phyloP scores from a whole-genome alignment of 192 early-diverging fungal species.

The Backusella liffmaniae region DNA sequence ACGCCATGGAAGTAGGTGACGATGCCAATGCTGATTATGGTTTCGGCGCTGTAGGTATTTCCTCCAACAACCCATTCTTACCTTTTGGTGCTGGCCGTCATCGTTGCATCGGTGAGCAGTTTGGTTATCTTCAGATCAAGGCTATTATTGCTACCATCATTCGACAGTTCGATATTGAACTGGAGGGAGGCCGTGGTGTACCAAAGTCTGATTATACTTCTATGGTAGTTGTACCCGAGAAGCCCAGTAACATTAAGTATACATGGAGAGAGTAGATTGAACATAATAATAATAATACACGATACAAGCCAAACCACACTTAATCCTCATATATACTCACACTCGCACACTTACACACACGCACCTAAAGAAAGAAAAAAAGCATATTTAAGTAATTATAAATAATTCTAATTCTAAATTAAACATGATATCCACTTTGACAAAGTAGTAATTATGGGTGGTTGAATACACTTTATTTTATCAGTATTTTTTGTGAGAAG shows the following conservation, averaged over 20 bases:
- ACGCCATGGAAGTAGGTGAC: constrained; percentile 46
- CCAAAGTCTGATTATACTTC: constrained; percentile 86
- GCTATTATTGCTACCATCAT: constrained; percentile 84
- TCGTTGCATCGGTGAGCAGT: constrained; percentile 97
- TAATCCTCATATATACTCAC: background rate
- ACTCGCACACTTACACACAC: background rate
- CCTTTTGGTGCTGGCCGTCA: constrained; percentile 98
- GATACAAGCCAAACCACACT: background rate
- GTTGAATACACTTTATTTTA: background rate
- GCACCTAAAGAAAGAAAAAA: background rate
- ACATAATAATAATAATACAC: background rate
- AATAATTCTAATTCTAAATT: background rate
- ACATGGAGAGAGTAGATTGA: constrained; percentile 37
- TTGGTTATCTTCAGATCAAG: constrained; percentile 96
- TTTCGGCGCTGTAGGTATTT: constrained; percentile 64
- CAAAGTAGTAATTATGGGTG: background rate
- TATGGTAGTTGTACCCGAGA: constrained; percentile 87
- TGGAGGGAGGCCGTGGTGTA: constrained; percentile 66
- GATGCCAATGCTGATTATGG: constrained; percentile 69
- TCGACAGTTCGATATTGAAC: constrained; percentile 70
- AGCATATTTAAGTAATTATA: constrained; percentile 9
- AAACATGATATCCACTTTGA: background rate
- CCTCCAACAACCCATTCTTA: constrained; percentile 80
- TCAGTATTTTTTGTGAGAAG: background rate
- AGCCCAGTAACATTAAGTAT: constrained; percentile 54